A percentile compares a stretch with the other conserved stretches of the same genome.
These are phyloP conservation scores for Aureobasidium uvarum DNA, from an alignment of 2,329 filamentous ascomycete genomes.

Conservation along the genomic window DNA sequence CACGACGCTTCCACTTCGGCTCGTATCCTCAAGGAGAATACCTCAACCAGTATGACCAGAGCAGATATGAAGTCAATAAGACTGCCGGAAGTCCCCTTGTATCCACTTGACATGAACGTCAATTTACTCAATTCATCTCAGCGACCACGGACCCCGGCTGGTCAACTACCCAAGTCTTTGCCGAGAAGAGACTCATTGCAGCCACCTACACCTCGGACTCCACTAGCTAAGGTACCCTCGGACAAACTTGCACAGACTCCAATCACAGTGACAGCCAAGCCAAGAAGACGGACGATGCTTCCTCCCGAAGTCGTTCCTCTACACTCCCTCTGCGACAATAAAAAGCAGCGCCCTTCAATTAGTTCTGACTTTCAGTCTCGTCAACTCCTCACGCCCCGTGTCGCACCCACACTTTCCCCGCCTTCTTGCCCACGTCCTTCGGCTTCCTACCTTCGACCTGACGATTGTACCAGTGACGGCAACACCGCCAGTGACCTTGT, in stretches of 20 bases:
- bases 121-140: neutral
- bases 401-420: neutral
- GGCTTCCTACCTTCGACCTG: neutral
- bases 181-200: neutral
- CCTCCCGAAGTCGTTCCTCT: neutral
- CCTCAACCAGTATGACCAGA: slow-evolving; percentile 35
- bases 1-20: slow-evolving; percentile 27
- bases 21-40: slow-evolving; percentile 39
- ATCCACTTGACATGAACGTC: neutral
- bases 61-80: neutral
- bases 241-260: neutral
- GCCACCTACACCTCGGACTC: neutral
- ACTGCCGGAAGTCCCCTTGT: neutral
- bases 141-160: neutral
- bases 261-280: neutral
- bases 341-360: neutral
- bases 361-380: neutral
- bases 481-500: neutral
- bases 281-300: slow-evolving; percentile 15
- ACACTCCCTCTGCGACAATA: neutral
- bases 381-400: neutral
- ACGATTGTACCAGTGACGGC: neutral
- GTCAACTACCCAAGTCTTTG: neutral
- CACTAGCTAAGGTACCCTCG: neutral
- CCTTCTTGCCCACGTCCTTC: neutral